Evolutionary conservation across 768 basidiomycete genomes (phyloP).

Genomic region (Galerina sulciceps): DNA sequence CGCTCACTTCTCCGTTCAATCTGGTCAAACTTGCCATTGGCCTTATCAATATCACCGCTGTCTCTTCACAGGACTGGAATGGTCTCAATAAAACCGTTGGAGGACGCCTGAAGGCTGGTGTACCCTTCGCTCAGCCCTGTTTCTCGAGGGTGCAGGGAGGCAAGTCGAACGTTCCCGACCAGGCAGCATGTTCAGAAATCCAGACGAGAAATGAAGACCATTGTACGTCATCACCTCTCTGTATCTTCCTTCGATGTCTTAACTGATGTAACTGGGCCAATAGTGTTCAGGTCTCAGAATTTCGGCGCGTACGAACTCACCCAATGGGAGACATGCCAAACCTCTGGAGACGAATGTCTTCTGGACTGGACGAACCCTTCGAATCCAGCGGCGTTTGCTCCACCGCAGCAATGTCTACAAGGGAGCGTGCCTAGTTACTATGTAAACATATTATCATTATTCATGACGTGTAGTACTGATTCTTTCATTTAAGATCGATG

Average conservation of each 20-base stretch:
- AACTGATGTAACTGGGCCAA: not conserved
- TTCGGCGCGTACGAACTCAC: constrained; percentile 23
- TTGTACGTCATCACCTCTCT: constrained; percentile 1
- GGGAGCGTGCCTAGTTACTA: constrained; percentile 34
- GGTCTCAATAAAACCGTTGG: constrained; percentile 12
- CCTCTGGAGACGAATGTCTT: constrained; percentile 48
- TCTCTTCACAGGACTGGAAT: constrained; percentile 6
- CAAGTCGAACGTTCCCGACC: not conserved
- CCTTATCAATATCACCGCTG: not conserved
- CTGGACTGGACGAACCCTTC: constrained; percentile 43
- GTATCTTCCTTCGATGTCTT: not conserved
- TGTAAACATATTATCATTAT: not conserved
- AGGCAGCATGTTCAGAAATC: constrained; percentile 10
- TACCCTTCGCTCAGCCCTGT: constrained; percentile 21
- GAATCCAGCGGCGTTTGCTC: constrained; percentile 29
- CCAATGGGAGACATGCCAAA: constrained; percentile 64
- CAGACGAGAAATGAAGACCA: constrained; percentile 20
- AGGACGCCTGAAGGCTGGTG: constrained; percentile 14
- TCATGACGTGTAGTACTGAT: not conserved
- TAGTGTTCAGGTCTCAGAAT: constrained; percentile 13
- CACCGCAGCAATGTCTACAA: constrained; percentile 36
- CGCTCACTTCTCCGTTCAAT: constrained; percentile 1
- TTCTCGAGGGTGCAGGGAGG: constrained; percentile 5
- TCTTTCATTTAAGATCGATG: constrained; percentile 39
- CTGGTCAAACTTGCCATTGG: constrained; percentile 2